Evolutionary conservation across 2,329 filamentous ascomycete species (phyloP).

Genomic region (Ascochyta koolunga): DNA sequence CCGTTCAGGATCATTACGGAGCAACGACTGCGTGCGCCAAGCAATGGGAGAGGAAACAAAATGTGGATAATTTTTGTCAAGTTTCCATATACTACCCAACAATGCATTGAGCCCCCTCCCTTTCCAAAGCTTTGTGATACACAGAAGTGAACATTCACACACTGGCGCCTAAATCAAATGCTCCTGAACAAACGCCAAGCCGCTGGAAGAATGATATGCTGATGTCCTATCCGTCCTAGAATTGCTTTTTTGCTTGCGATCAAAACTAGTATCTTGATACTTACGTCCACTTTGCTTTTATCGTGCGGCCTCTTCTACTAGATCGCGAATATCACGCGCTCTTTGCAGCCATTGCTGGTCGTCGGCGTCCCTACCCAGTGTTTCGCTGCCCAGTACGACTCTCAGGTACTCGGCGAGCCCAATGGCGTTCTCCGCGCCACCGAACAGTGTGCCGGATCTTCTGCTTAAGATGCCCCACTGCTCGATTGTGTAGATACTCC

Average conservation of each 20-base stretch:
- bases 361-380: conserved; percentile 44
- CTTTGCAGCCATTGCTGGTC: conserved; percentile 45
- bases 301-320: conserved; percentile 39
- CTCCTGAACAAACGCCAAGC: conserved; percentile 39
- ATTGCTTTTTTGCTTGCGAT: conserved; percentile 1
- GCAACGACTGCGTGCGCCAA: not conserved
- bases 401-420: conserved; percentile 46
- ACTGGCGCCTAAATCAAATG: conserved; percentile 30
- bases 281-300: conserved; percentile 4
- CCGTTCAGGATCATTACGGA: no score
- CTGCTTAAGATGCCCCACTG: conserved; percentile 66
- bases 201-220: conserved; percentile 32
- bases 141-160: conserved; percentile 20
- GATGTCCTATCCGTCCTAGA: not conserved
- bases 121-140: conserved; percentile 17
- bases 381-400: conserved; percentile 53
- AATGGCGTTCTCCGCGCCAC: conserved; percentile 63
- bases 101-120: not conserved
- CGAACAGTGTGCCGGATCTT: conserved; percentile 61
- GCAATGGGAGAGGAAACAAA: not conserved
- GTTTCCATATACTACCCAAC: conserved; percentile 11
- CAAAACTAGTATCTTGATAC: not conserved
- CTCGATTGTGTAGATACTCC: conserved; percentile 66
- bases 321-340: conserved; percentile 31
- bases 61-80: not conserved